Base-by-base conservation (phyloP, 257 asterid species). In the Penstemon eatonii region DNA sequence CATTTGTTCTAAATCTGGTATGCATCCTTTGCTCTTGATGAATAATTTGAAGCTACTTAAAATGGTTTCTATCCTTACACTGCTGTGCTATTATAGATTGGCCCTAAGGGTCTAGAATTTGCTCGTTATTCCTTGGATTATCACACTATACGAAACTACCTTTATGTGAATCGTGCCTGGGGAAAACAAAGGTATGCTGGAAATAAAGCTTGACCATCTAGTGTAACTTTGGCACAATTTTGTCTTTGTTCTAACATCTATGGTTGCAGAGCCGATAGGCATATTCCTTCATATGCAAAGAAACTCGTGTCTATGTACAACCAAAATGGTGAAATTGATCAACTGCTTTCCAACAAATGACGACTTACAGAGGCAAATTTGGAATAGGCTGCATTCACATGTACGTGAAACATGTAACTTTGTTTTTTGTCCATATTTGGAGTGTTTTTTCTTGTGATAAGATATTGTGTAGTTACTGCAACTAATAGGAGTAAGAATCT, bases 61-160 rank as follows among this genome's bases (percentile, higher is more conserved):
- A 65, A 38, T 51, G 43, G 45, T 71, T 18, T 46, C 5, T 56
- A 19, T 71, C 13, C 73, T 65, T 40, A 74, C 72, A 53, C 73
- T 43, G n/a, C 42, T 69, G 64, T 76, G 70, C 60, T 62, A 49
- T 56, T 72, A 66, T 77, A 93, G 97, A 76, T 93, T 68, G 99
- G 96, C 55, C 99, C 96, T 1, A 93, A 93, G 85, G 99, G 97
- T 70, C 88, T 93, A 51, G 97, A 93, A 77, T 93, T 93, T 61
- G 99, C 99, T 9, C 95, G 96, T 56, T 93, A 93, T 69, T 93
- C 99, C 58, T 75, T 90, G 78, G 99, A 93, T 75, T 90, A 93
- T 81, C 97, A 93, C 85, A 87, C 97, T 56, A 90, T 93, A 79
- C 83, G 99, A 68, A 93, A 93, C 72, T 90, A 93, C 80, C 83